These are phyloP conservation scores for Podaxis sp. DNA, from an alignment of 768 basidiomycete species.

Conservation along the genomic window DNA sequence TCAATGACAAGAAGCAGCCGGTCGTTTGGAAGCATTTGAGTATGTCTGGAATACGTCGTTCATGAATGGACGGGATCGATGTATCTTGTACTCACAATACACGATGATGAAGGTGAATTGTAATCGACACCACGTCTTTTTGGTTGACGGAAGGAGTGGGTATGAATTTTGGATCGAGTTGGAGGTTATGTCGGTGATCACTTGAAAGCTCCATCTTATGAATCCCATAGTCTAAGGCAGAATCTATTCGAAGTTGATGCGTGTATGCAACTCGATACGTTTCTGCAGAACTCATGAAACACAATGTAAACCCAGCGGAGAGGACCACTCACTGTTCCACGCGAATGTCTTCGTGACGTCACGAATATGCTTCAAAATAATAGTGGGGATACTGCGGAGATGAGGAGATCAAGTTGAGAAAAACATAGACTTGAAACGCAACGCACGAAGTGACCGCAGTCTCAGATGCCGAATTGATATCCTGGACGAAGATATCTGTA, in stretches of 20 bases:
- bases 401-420: background rate
- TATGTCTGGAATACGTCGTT: conserved; percentile 18
- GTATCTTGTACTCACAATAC: conserved; percentile 31
- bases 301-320: background rate
- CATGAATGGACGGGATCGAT: background rate
- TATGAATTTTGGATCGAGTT: conserved; percentile 29
- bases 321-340: background rate
- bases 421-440: background rate
- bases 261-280: background rate
- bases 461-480: background rate
- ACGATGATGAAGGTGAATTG: conserved; percentile 17
- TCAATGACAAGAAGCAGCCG: conserved; percentile 41
- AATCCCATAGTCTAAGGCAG: conserved; percentile 28
- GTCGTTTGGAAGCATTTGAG: conserved; percentile 38
- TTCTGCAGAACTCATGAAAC: background rate
- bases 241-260: conserved; percentile 16
- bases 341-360: background rate
- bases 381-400: background rate
- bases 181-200: conserved; percentile 34
- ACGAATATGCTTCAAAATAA: background rate
- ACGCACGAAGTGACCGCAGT: background rate
- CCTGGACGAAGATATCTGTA: background rate
- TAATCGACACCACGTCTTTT: conserved; percentile 24
- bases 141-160: conserved; percentile 28
- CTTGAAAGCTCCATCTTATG: conserved; percentile 29